Conservation (phyloP, 805 yeast genomes). For the Candida takata region DNA sequence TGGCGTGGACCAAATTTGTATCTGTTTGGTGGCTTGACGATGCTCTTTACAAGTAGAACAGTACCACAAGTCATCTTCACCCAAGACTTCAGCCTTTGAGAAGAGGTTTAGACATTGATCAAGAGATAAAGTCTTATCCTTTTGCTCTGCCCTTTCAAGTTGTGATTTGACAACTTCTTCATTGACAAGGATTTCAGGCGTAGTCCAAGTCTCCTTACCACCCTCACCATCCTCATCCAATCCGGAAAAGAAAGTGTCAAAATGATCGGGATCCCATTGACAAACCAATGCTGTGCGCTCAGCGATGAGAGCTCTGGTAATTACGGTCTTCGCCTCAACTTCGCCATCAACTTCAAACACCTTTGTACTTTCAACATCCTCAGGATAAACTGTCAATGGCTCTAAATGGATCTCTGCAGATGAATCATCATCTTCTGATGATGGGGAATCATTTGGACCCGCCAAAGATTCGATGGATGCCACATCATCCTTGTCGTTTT, state of each 20-base stretch:
- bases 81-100: conserved; percentile 74
- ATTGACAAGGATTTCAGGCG: conserved; percentile 43
- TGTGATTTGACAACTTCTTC: conserved; percentile 46
- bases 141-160: conserved; percentile 21
- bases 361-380: neutral
- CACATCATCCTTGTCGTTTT: too few species aligned
- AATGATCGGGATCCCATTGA: conserved; percentile 52
- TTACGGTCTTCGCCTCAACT: conserved; percentile 1
- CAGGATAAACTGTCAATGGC: neutral
- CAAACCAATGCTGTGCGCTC: conserved; percentile 44
- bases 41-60: conserved; percentile 88
- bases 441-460: neutral
- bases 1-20: conserved; percentile 91
- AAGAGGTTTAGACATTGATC: conserved; percentile 71
- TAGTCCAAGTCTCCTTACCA: conserved; percentile 50
- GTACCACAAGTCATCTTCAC: conserved; percentile 89
- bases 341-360: conserved; percentile 1
- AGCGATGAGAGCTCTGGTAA: conserved; percentile 17
- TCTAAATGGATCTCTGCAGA: neutral
- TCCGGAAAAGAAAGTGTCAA: conserved; percentile 47
- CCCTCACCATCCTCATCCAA: conserved; percentile 38
- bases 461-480: neutral
- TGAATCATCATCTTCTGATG: neutral
- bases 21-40: conserved; percentile 82
- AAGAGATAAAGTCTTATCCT: conserved; percentile 43